These are phyloP conservation scores for Pyrenochaeta sp. DNA, from an alignment of 2,329 filamentous ascomycete species.

Conservation along the genomic window DNA sequence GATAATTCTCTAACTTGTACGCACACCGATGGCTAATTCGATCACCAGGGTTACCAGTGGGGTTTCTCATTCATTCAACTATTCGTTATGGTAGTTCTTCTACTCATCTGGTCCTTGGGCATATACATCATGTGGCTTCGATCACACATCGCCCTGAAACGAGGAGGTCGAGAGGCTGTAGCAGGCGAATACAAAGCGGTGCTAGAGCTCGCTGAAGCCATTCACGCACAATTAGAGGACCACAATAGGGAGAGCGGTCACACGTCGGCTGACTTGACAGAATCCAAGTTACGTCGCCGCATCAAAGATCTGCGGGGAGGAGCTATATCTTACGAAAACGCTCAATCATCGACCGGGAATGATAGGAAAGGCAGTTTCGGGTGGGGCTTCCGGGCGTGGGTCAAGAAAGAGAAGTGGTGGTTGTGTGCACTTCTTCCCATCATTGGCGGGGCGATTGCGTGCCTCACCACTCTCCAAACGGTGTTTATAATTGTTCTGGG, in stretches of 20 bases:
- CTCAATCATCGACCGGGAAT: neutral
- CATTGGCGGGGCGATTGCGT: neutral
- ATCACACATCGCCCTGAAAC: conserved; percentile 10
- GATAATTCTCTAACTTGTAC: neutral
- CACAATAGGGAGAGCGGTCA: neutral
- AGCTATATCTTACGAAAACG: conserved; percentile 20
- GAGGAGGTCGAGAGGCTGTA: conserved; percentile 9
- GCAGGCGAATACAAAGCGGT: conserved; percentile 28
- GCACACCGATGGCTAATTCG: conserved; percentile 11
- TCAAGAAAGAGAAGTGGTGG: conserved; percentile 2
- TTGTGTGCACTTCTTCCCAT: neutral
- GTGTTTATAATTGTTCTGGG: no score
- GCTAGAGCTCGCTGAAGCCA: conserved; percentile 28
- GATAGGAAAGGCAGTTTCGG: neutral
- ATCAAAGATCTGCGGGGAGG: conserved; percentile 14
- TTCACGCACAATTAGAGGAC: conserved; percentile 12
- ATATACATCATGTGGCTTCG: conserved; percentile 23
- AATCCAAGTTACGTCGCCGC: conserved; percentile 1
- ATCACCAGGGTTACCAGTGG: conserved; percentile 27
- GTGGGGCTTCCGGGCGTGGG: neutral
- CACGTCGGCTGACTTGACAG: neutral
- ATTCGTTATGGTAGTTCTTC: conserved; percentile 15
- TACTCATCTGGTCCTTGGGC: conserved; percentile 25
- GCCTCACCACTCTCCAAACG: no score
- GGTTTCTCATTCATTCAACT: conserved; percentile 34